A percentile compares a stretch with the other conserved stretches of the same genome.
Evolutionary conservation across 2,329 filamentous ascomycete genomes (phyloP).

Genomic region (Nemania sp.): DNA sequence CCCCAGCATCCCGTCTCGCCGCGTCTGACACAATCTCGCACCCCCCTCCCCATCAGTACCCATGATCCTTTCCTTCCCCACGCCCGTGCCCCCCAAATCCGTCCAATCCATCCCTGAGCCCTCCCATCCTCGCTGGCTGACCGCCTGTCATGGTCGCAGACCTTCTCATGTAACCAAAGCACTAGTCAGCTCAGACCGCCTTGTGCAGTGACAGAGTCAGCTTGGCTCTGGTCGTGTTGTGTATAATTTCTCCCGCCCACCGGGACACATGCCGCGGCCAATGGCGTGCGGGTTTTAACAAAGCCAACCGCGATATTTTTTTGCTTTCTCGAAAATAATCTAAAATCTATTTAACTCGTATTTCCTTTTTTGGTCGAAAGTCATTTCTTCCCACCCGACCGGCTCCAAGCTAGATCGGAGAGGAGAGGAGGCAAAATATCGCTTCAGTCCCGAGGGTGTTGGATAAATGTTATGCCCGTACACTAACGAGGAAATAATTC

Average conservation of each 20-base stretch:
- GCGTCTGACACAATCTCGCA: conserved; percentile 26
- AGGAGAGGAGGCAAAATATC: background rate
- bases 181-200: conserved; percentile 41
- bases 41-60: conserved; percentile 14
- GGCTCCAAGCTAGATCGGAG: background rate
- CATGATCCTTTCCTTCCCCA: conserved; percentile 28
- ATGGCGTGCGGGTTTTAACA: conserved; percentile 22
- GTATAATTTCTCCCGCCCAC: conserved; percentile 19
- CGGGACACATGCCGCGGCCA: conserved; percentile 22
- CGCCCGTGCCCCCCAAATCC: conserved; percentile 26
- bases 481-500: too few relatives aligned
- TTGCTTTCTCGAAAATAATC: too few relatives aligned
- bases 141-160: conserved; percentile 37
- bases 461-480: background rate
- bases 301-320: too few relatives aligned
- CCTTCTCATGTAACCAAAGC: conserved; percentile 30
- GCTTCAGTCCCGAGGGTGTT: background rate
- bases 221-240: conserved; percentile 31
- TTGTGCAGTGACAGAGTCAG: conserved; percentile 35
- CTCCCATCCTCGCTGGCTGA: conserved; percentile 33
- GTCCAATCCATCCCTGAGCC: conserved; percentile 22
- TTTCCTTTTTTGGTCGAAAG: conserved; percentile 8
- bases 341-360: conserved; percentile 15
- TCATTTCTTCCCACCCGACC: background rate
- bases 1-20: conserved; percentile 24